Conservation (phyloP, 169 alveolate species). For the Fabrea salina region DNA sequence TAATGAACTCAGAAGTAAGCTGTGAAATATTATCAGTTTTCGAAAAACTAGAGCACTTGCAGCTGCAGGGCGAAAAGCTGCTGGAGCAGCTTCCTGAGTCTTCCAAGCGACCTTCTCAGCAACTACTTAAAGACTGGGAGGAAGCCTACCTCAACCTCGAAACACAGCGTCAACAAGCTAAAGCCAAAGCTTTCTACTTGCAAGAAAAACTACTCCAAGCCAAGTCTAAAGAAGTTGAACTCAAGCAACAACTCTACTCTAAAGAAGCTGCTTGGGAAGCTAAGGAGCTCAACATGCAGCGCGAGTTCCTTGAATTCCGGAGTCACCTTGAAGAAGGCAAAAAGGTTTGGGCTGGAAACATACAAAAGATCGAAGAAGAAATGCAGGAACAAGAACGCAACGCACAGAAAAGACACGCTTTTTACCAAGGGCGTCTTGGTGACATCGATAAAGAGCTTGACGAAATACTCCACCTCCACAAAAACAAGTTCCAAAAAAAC, state of each 20-base stretch:
- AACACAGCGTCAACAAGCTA: too few relatives aligned
- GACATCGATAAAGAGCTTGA: conserved; percentile 16
- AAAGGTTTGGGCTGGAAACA: conserved; percentile 5
- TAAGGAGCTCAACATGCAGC: neutral
- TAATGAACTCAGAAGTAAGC: too few relatives aligned
- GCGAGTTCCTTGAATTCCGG: neutral
- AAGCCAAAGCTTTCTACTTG: too few relatives aligned
- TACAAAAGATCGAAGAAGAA: conserved; percentile 19
- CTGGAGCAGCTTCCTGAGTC: too few relatives aligned
- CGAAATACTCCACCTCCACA: conserved; percentile 9
- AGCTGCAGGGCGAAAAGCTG: too few relatives aligned
- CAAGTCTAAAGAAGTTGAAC: neutral
- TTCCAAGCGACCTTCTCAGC: too few relatives aligned
- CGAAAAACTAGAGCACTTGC: too few relatives aligned
- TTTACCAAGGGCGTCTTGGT: neutral
- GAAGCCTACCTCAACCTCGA: too few relatives aligned
- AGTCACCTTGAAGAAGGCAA: conserved; percentile 21
- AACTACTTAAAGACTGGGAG: too few relatives aligned
- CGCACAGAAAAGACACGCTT: neutral
- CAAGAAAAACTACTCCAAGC: neutral
- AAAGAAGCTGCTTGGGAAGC: neutral
- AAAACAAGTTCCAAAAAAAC: neutral
- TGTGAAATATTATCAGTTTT: too few relatives aligned
- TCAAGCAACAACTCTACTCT: neutral
- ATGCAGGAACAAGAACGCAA: conserved; percentile 20